Evolutionary conservation across 805 yeast species (phyloP), one percentile per base, ranked within the genome.

Genomic region (Clavispora vitiphila): DNA sequence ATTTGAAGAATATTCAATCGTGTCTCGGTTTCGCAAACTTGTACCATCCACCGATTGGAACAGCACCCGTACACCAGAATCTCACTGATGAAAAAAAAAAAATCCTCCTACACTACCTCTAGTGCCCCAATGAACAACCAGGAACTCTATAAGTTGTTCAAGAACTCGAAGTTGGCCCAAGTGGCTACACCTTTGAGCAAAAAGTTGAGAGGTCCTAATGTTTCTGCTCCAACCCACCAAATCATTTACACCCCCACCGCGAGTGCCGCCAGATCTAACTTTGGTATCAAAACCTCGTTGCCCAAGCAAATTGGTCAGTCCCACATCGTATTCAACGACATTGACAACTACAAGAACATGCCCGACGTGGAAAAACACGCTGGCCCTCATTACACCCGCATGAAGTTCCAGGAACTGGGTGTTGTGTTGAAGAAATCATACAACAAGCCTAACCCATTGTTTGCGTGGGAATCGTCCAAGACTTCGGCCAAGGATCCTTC

Each of bases 211-310:
- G 62, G 58, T 5, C 51, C 54, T 19, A 47, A 53, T 12, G 50
- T 57, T 6, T 14, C 41, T 27, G 52, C 57, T 9, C 95, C 95
- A 20, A 77, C 86, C 0, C 89, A 82, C 55, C 95, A 86, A 59
- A 71, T 83, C 32, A 72, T 86, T 30, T 82, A 76, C 60, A 80
- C 93, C 0, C 80, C 85, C 39, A 77, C 80, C 37, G 71, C 84
- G 7, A 73, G 83, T 37, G 74, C 81, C 35, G 58, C 71, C 11
- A 71, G 86, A 62, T 81, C 83, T 47, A 86, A 85, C 61, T 86
- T 77, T 72, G 96, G 96, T 54, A 62, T 86, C 45, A 86, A 86
- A 57, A 68, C 81, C 35, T 69, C 84, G 16, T 64, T 86, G 36
- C 96, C 96, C 3, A 67, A 69, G 29, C 80, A 77, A 51, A 59